Evolutionary conservation across 352 stramenopile genomes (phyloP), one percentile per base, ranked within the genome.

Genomic region (Peronospora belbahrii): DNA sequence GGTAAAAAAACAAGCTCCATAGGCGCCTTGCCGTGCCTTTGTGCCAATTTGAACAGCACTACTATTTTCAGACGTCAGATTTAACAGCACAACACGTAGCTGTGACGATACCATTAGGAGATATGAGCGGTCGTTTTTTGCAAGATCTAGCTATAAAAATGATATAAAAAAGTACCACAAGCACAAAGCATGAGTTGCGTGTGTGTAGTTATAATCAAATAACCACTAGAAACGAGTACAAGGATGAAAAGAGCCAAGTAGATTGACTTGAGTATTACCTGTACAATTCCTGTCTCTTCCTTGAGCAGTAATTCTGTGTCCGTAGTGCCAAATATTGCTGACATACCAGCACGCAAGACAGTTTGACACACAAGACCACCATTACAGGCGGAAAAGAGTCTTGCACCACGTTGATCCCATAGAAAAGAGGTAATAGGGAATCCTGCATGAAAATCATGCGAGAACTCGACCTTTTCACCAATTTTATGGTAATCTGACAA

Each of bases 381-480:
- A 42, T 87, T 85, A 34, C 80, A 94, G 0, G 79, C 80, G 9
- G 82, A 90, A 39, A 85, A 92, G n/a, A 94, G 63, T 14, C 82
- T 72, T 20, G 67, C 43, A 6, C 82, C 76, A 5, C 61, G 55
- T 30, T 62, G 71, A 50, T 94, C 80, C 82, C 82, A 94, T 24
- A 94, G 32, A 31, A 94, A 87, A 45, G 71, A 87, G 2, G 77
- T 90, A 34, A 94, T 65, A 4, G 77, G 67, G 28, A 90, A 90
- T 1, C 82, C 77, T 13, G 67, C 42, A 38, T 94, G 82, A 55
- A 94, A 89, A 38, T 90, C 75, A 44, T 94, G 82, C 38, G 75
- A 83, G 56, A 94, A 94, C 64, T 91, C 83, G 35, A 91, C 67
- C 52, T 88, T 88, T 52, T 92, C 83, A 32, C 83, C 83, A 33